Conservation (phyloP, 225 moss, liverwort and hornwort species). For the Straminergon stramineum region DNA sequence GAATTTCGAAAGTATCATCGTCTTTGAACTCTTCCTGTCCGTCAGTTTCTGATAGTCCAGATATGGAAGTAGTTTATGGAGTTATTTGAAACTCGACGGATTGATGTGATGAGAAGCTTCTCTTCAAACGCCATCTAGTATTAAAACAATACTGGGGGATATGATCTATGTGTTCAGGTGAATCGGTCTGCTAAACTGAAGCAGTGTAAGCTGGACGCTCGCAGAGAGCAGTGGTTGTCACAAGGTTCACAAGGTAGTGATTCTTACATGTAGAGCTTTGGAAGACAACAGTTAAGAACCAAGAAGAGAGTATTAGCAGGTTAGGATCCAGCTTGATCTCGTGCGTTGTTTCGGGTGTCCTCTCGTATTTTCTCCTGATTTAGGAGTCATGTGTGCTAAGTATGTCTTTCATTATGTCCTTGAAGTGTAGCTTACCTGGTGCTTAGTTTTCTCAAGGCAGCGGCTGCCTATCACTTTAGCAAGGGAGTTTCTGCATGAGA, state of each 20-base stretch:
- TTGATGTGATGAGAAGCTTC: neutral
- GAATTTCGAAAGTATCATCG: neutral
- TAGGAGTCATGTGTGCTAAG: neutral
- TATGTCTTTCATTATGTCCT: neutral
- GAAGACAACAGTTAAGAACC: constrained; percentile 1
- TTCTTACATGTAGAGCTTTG: constrained; percentile 16
- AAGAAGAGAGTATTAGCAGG: constrained; percentile 2
- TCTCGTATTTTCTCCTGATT: neutral
- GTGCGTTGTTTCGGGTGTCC: neutral
- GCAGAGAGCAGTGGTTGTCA: constrained; percentile 76
- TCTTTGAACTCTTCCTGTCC: neutral
- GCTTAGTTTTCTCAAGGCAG: neutral
- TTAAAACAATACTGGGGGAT: neutral
- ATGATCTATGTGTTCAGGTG: constrained; percentile 27
- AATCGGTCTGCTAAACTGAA: constrained; percentile 67
- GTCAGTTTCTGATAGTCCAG: neutral
- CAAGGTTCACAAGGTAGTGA: constrained; percentile 42
- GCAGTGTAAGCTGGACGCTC: constrained; percentile 71
- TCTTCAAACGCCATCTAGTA: neutral
- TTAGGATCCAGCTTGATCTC: constrained; percentile 23
- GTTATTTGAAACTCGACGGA: neutral
- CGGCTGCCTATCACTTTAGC: neutral
- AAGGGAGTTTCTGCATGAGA: neutral
- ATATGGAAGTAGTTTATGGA: neutral
- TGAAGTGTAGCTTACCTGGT: neutral